These are phyloP conservation scores for Hypoxylon sp. DNA, from an alignment of 2,329 filamentous ascomycete genomes.

Conservation along the genomic window DNA sequence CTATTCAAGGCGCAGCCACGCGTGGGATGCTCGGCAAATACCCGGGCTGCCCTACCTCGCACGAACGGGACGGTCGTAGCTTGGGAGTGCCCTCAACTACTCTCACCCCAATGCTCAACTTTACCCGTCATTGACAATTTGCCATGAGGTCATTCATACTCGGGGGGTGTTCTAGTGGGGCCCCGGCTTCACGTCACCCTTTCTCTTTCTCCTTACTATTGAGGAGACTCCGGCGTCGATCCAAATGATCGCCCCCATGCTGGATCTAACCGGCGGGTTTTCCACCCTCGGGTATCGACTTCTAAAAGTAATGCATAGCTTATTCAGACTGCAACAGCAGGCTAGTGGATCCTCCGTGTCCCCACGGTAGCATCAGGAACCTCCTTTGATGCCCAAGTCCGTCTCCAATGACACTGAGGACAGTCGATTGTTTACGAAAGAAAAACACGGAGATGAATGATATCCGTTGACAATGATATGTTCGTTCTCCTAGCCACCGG, in stretches of 20 bases:
- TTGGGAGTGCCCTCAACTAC: constrained; percentile 20
- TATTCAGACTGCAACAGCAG: constrained; percentile 47
- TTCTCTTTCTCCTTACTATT: constrained; percentile 41
- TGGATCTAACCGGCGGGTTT: constrained; percentile 46
- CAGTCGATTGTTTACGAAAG: constrained; percentile 17
- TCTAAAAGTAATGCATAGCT: constrained; percentile 44
- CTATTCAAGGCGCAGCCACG: constrained; percentile 40
- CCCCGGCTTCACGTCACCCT: constrained; percentile 35
- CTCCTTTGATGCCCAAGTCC: constrained; percentile 36
- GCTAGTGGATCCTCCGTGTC: constrained; percentile 37
- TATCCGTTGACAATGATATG: constrained; percentile 9
- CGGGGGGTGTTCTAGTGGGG: constrained; percentile 27
- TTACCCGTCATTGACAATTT: constrained; percentile 52
- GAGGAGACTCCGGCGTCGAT: constrained; percentile 43
- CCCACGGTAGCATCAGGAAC: constrained; percentile 34
- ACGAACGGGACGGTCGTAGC: constrained; percentile 43
- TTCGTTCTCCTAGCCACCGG: constrained; percentile 1
- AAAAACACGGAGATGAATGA: constrained; percentile 7
- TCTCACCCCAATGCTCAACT: constrained; percentile 36
- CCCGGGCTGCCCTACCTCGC: constrained; percentile 46
- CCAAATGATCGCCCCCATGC: constrained; percentile 45
- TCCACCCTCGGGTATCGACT: constrained; percentile 46
- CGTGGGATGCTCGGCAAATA: constrained; percentile 48
- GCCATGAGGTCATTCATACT: constrained; percentile 46
- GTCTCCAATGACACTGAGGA: constrained; percentile 27